Evolutionary conservation across 2,329 filamentous ascomycete genomes (phyloP), one percentile per base, ranked within the genome.

Genomic region (Epichloe coenophiala): DNA sequence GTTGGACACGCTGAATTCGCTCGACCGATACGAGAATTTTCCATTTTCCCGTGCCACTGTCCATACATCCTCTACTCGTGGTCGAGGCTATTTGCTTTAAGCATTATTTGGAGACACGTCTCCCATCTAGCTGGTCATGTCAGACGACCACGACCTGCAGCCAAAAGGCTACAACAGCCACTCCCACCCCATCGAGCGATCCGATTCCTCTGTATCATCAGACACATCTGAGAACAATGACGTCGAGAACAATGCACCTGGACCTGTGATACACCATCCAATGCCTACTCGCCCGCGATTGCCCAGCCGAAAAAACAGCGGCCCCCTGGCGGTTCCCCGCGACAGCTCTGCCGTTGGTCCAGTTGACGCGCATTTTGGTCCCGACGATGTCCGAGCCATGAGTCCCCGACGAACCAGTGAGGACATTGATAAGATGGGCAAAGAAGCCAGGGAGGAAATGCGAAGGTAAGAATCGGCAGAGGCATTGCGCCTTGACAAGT

Each of bases 311-410:
- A 88, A 88, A 68, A 86, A 83, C 58, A 91, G 86, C 63, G 86
- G 86, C 51, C 88, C 88, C 45, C 84, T 93, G 56, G 86, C 90
- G 56, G 84, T 94, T 38, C 84, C 85, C 38, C 80, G 87, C 58
- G 86, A 91, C 62, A 85, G 78, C 60, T 80, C 78, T 19, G 80
- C 84, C 53, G 80, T 88, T 53, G 84, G 87, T 57, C 79, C 86
- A 37, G 71, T 83, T 54, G 83, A 88, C 56, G 78, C 85, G 55
- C 77, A 87, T 55, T 86, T 89, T 59, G 88, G 88, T 27, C 85
- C 89, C 21, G 86, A 88, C 64, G 90, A 96, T 66, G 90, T 93
- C 54, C 76, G 91, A 61, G 86, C 88, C 54, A 97, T 98, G 91
- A 96, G 90, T 65, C 91, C 91, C 2, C 76, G 91, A 58, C 75